A percentile compares a stretch with the other conserved stretches of the same genome.
Conservation (phyloP, 495 filamentous ascomycete species). For the Melanomma pulvis-pyrius region DNA sequence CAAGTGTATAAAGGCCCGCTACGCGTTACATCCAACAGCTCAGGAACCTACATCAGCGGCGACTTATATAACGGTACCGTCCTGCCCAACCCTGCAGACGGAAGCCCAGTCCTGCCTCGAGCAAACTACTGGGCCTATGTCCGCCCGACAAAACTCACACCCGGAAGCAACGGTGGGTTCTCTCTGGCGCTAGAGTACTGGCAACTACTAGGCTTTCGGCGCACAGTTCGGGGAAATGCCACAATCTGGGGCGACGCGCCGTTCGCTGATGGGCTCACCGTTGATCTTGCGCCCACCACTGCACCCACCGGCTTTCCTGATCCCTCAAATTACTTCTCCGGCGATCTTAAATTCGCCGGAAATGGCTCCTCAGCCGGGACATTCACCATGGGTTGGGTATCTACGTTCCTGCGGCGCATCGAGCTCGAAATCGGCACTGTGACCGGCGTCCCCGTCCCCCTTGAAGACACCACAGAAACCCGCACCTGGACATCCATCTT, state of each 20-base stretch:
- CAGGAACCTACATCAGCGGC: conserved; percentile 5
- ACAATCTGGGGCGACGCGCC: conserved; percentile 5
- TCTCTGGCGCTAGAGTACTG: conserved; percentile 7
- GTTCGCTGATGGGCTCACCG: neutral
- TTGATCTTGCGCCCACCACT: neutral
- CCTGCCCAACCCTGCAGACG: conserved; percentile 14
- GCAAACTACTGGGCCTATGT: conserved; percentile 18
- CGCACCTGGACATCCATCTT: conserved; percentile 15
- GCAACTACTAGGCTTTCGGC: neutral
- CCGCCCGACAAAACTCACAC: conserved; percentile 5
- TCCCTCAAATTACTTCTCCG: conserved; percentile 6
- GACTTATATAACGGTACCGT: conserved; percentile 21
- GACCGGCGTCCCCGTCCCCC: neutral
- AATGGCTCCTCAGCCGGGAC: neutral
- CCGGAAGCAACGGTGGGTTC: conserved; percentile 6
- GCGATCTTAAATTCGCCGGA: neutral
- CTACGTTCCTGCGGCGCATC: neutral
- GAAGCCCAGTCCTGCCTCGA: conserved; percentile 17
- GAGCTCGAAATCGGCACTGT: conserved; percentile 14
- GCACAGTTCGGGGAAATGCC: neutral
- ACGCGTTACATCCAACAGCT: conserved; percentile 11
- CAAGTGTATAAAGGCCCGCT: conserved; percentile 17
- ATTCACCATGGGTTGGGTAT: conserved; percentile 19
- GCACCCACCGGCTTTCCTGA: conserved; percentile 5
- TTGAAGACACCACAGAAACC: conserved; percentile 4